Percentiles rank a stretch among this genome's conserved stretches.
Evolutionary conservation across 345 rosid genomes (phyloP).

Genomic region (Boechera retrofracta): DNA sequence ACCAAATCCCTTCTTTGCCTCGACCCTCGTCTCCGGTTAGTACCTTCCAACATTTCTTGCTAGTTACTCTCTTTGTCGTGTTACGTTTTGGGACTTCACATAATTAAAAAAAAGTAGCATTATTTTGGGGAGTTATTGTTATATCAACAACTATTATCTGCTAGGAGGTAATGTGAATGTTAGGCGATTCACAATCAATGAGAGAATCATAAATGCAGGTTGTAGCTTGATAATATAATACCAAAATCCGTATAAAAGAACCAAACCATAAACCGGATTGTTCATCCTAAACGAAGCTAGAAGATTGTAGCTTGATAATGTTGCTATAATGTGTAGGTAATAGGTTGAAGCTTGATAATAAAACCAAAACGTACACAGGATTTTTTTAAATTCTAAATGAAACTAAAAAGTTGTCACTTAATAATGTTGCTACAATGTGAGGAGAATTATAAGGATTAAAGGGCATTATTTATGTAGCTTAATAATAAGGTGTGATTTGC

Average conservation of each 20-base stretch:
- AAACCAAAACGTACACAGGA: no score
- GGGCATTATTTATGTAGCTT: neutral
- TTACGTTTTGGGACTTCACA: neutral
- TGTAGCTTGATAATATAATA: neutral
- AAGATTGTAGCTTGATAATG: no score
- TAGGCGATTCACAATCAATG: neutral
- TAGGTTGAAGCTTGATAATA: no score
- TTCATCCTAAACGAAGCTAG: neutral
- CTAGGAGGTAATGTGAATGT: neutral
- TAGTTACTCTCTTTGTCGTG: no score
- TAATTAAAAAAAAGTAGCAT: neutral
- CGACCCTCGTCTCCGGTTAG: slow-evolving; percentile 74
- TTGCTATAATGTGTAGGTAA: no score
- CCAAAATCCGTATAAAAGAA: neutral
- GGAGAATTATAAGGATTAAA: neutral
- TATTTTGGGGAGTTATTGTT: neutral
- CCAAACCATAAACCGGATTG: neutral
- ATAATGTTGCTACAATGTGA: neutral
- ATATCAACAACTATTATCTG: neutral
- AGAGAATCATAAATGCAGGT: neutral
- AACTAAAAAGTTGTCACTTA: neutral
- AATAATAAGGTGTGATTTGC: neutral
- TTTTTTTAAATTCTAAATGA: no score
- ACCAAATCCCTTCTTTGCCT: slow-evolving; percentile 70
- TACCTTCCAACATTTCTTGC: neutral